Evolutionary conservation across 495 filamentous ascomycete species (phyloP).

Genomic region (Aspergillus bridgeri): DNA sequence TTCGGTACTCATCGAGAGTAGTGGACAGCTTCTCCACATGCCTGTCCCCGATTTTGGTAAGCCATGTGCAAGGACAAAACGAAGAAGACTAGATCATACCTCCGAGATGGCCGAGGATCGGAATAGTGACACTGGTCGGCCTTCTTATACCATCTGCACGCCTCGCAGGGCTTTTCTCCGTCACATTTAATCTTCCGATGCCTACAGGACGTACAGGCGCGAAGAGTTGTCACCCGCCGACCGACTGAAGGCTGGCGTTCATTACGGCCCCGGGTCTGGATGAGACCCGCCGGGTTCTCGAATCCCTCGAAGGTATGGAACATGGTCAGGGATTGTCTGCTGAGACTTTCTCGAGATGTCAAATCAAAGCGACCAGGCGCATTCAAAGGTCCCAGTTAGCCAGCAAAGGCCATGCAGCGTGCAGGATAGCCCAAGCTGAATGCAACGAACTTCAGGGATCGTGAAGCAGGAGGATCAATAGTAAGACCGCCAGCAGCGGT

Average conservation of each 20-base stretch:
- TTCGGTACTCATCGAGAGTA: constrained; percentile 38
- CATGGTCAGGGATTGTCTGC: constrained; percentile 22
- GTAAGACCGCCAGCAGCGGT: background rate
- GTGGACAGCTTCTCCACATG: constrained; percentile 43
- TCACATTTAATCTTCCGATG: constrained; percentile 50
- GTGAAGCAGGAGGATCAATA: background rate
- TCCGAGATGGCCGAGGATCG: constrained; percentile 38
- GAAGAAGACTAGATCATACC: constrained; percentile 29
- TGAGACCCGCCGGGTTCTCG: constrained; percentile 31
- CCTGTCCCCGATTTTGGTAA: constrained; percentile 15
- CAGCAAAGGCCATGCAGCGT: background rate
- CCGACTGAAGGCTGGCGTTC: constrained; percentile 38
- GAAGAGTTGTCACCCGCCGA: constrained; percentile 38
- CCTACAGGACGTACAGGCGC: constrained; percentile 45
- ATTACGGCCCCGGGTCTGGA: constrained; percentile 25
- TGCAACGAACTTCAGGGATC: background rate
- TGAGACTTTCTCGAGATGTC: background rate
- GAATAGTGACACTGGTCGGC: constrained; percentile 43
- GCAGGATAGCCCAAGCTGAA: background rate
- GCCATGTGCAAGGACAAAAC: background rate
- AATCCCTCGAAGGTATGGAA: constrained; percentile 45
- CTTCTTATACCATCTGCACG: constrained; percentile 47
- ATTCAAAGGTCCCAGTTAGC: background rate
- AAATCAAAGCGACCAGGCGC: background rate
- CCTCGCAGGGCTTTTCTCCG: constrained; percentile 45